Evolutionary conservation across 352 stramenopile species (phyloP), one percentile per base, ranked within the genome.

Genomic region (Globisporangium yorkense): DNA sequence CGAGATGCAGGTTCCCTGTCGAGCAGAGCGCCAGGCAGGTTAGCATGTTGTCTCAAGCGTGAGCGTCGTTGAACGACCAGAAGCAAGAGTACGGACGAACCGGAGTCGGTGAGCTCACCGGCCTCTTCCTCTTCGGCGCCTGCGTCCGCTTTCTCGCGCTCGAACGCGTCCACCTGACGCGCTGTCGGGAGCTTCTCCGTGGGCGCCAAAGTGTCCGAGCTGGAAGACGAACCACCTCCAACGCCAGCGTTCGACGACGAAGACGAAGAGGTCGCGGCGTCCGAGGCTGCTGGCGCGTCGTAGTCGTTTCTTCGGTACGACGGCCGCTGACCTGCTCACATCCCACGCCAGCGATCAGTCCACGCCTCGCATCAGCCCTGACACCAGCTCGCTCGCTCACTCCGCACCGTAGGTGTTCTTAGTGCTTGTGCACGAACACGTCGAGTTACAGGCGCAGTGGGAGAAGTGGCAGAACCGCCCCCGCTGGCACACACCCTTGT

Each of bases 391-490:
- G 37, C 13, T 12, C 33, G 24, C 24, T 27, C 24, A 2, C 24
- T 27, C 16, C 52, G 55, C 65, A 93, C 84, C 84, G 61, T 94
- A 94, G 46, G 85, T 93, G 70, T 94, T 92, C 59, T 88, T 90
- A 3, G 74, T 61, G 12, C 79, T 71, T 5, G 85, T 94, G 63
- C 85, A 94, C 4, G 75, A 87, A 53, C 85, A 94, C 40, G 81
- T 89, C 15, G 82, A 92, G 64, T 94, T 91, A 61, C 85, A 94
- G 9, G 85, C 85, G 55, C 85, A 94, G 62, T 94, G 85, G 15
- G 83, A 93, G 59, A 94, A 94, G 56, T 94, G 85, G 66, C 85
- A 94, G 51, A 88, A 91, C 20, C 80, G 74, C 8, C 83, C 85
- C 15, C 85, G 85, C 57, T 93, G 83, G 27, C 85, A 94, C 9